These are phyloP conservation scores for Cystobasidiaceae sp. DNA, from an alignment of 1,284 basidiomycete genomes.

Conservation along the genomic window DNA sequence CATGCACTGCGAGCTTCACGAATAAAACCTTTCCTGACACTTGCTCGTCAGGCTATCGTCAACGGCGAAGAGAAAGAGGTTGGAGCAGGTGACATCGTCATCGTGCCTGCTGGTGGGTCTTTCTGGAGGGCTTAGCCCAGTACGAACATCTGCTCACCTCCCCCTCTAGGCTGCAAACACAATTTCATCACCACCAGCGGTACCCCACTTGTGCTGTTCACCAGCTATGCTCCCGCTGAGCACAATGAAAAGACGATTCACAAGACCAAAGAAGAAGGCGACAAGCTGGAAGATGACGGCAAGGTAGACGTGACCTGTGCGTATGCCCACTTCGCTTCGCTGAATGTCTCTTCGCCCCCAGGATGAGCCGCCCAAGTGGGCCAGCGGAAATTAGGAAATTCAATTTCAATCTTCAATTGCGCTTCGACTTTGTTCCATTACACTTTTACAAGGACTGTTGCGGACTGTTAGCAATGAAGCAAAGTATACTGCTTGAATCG, in stretches of 20 bases:
- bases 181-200: constrained; percentile 14
- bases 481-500: neutral
- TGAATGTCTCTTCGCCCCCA: neutral
- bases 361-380: constrained; percentile 48
- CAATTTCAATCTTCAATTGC: neutral
- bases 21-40: neutral
- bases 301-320: constrained; percentile 37
- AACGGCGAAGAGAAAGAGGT: constrained; percentile 47
- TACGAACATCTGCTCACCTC: neutral
- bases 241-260: constrained; percentile 47
- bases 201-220: constrained; percentile 6
- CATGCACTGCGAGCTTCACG: neutral
- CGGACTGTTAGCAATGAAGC: neutral
- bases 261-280: constrained; percentile 49
- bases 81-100: constrained; percentile 48
- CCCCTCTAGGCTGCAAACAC: constrained; percentile 21
- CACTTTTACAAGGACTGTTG: constrained; percentile 19
- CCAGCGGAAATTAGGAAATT: constrained; percentile 33
- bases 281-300: constrained; percentile 48
- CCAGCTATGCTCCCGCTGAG: constrained; percentile 46
- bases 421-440: neutral
- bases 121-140: neutral
- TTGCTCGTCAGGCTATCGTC: constrained; percentile 46
- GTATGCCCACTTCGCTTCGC: neutral
- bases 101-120: constrained; percentile 44